A percentile compares a stretch with the other conserved stretches of the same genome.
Conservation (phyloP, 305 asterid species). For the Fraxinus platypoda region DNA sequence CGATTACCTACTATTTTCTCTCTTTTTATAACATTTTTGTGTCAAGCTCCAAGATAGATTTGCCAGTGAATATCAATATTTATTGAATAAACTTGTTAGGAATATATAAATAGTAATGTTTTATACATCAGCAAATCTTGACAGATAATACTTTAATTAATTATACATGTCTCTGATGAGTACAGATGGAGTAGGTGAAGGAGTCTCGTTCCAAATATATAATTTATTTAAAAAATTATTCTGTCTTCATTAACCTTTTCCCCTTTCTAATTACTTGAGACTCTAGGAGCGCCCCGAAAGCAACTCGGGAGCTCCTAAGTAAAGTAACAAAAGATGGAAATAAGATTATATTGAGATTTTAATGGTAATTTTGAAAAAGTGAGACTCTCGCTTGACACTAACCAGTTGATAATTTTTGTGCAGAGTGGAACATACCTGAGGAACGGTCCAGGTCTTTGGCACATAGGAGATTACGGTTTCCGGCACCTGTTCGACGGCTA, state of each 20-base stretch:
- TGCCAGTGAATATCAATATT: background rate
- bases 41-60: background rate
- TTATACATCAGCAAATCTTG: background rate
- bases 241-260: background rate
- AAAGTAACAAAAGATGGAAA: background rate
- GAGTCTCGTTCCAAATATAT: background rate
- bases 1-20: background rate
- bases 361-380: background rate
- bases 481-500: constrained; percentile 97
- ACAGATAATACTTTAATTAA: background rate
- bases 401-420: constrained; percentile 12
- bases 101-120: background rate
- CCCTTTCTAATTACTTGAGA: background rate
- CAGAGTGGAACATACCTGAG: constrained; percentile 91
- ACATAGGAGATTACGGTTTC: constrained; percentile 77
- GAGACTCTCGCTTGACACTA: background rate
- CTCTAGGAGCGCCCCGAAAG: background rate
- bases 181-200: background rate
- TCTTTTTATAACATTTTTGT: no score
- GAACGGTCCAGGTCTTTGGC: constrained; percentile 95
- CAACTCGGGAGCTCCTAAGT: background rate
- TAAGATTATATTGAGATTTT: background rate
- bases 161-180: background rate
- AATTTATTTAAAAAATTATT: background rate
- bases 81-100: background rate